A percentile compares a stretch with the other conserved stretches of the same genome.
Conservation (phyloP, 2,329 filamentous ascomycete species). For the Fusarium veterinarium region DNA sequence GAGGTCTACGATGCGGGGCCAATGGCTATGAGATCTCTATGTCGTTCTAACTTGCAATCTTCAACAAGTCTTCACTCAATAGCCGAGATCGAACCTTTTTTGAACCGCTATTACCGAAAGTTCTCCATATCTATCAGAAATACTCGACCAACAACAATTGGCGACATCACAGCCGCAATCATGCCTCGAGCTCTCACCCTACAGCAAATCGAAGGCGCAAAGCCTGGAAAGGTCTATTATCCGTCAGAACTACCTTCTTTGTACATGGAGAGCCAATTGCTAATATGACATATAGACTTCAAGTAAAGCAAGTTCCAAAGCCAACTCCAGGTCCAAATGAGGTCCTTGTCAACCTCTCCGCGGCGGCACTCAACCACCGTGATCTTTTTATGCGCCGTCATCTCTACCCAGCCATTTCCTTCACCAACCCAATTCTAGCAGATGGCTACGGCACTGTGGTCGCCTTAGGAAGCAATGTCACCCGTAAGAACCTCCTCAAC, state of each 20-base stretch:
- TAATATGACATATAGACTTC: slow-evolving; percentile 56
- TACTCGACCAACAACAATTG: neutral
- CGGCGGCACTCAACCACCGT: slow-evolving; percentile 91
- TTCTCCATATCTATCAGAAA: neutral
- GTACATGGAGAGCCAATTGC: neutral
- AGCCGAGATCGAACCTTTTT: neutral
- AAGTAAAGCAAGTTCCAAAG: slow-evolving; percentile 69
- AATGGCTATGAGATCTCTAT: neutral
- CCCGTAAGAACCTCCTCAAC: slow-evolving; percentile 57
- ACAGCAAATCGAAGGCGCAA: slow-evolving; percentile 75
- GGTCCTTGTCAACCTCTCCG: slow-evolving; percentile 79
- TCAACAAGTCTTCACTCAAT: neutral
- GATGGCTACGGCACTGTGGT: slow-evolving; percentile 85
- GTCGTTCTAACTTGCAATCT: neutral
- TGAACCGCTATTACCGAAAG: no score
- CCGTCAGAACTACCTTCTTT: slow-evolving; percentile 61
- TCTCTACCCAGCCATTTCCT: slow-evolving; percentile 87
- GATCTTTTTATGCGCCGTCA: slow-evolving; percentile 95
- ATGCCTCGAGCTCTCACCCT: slow-evolving; percentile 72
- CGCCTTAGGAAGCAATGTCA: slow-evolving; percentile 64
- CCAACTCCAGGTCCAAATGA: slow-evolving; percentile 74
- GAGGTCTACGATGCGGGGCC: slow-evolving; percentile 27
- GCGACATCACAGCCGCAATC: neutral
- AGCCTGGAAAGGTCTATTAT: slow-evolving; percentile 90
- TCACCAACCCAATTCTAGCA: slow-evolving; percentile 80